Evolutionary conservation across 1,139 yeast species (phyloP).

Genomic region (Kazachstania sp.): DNA sequence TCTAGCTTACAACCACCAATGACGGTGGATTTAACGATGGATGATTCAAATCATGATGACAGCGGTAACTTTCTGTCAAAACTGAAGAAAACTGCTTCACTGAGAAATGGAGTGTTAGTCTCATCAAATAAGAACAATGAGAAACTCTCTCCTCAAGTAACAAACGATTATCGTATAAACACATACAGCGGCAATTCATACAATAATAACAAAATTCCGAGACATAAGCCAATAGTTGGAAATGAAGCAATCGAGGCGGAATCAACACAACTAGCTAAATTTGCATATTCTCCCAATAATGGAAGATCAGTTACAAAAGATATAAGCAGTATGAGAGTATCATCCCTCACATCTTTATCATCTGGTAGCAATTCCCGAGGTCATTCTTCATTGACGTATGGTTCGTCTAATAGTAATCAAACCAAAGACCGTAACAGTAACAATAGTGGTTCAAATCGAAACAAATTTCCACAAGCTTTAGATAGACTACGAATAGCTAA

Average conservation of each 20-base stretch:
- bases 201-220: not conserved
- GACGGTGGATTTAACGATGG: constrained; percentile 21
- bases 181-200: not conserved
- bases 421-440: not conserved
- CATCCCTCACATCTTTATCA: not conserved
- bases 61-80: constrained; percentile 14
- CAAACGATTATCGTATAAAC: not conserved
- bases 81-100: constrained; percentile 13
- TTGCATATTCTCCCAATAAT: constrained; percentile 3
- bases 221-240: not conserved
- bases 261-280: constrained; percentile 8
- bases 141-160: not conserved
- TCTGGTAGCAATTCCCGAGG: constrained; percentile 1
- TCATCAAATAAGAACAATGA: not conserved
- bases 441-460: not conserved
- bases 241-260: constrained; percentile 10
- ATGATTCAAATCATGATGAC: constrained; percentile 11
- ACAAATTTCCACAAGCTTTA: constrained; percentile 16
- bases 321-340: not conserved
- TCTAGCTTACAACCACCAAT: constrained; percentile 13
- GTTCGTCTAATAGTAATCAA: not conserved
- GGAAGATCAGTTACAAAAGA: not conserved
- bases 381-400: not conserved
- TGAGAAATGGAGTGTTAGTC: constrained; percentile 6
- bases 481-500: constrained; percentile 17